Evolutionary conservation across 768 basidiomycete species (phyloP), one percentile per base, ranked within the genome.

Genomic region (Russula emetica): DNA sequence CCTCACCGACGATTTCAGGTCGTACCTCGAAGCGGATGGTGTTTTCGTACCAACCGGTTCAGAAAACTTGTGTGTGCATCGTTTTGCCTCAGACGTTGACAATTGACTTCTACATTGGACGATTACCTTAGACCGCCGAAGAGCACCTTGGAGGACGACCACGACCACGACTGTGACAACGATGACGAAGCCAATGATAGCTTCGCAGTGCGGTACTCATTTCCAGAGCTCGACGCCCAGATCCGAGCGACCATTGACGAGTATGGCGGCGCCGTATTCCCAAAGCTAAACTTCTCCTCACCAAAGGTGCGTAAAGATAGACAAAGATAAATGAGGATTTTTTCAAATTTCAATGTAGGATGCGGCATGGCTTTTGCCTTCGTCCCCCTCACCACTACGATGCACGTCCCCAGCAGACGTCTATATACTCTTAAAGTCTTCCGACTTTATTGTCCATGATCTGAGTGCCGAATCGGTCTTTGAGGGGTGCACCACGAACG

Each of bases 271-370:
- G 88, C 87, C 7, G 87, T 96, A 32, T 98, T 98, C 72, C 94
- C 95, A 0, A 98, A 98, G 75, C 84, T 98, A 60, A 98, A 97
- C 71, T 97, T 95, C 76, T 92, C 94, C 7, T 87, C 92, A n/a
- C 95, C 95, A 16, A 89, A 87, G 78, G 94, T 90, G 63, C 62
- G 79, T 69, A 51, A 53, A 50, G n/a, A 26, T 32, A n/a, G n/a
- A n/a, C n/a, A n/a, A n/a, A n/a, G 10, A 26, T 22, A 13, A 36
- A 36, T 36, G 36, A 36, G 36, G 36, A 28, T 14, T 9, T 14
- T n/a, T 38, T n/a, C 16, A 1, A 11, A 13, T 36, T 13, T 13
- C 8, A 30, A 7, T 32, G 24, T n/a, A 94, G 93, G 96, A 98
- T 69, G 93, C 94, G 34, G 82, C 90, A 5, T 98, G 94, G 92